phyloP scores from a whole-genome alignment of 306 rosid species.

The Psophocarpus tetragonolobus region DNA sequence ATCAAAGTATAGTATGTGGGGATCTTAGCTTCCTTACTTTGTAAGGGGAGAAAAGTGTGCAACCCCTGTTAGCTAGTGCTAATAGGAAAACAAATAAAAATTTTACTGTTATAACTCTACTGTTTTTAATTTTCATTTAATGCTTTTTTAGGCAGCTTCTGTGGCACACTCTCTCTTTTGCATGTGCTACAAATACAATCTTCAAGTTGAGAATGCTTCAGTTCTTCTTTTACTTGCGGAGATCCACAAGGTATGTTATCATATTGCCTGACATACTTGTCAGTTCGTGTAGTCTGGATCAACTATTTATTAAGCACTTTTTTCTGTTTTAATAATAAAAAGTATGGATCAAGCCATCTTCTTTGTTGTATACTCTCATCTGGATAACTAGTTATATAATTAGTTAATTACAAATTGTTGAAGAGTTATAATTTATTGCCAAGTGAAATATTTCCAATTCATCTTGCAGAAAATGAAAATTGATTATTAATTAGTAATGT shows the following conservation, averaged over 20 bases:
- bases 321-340: not conserved
- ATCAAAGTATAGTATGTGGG: not conserved
- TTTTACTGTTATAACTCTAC: not conserved
- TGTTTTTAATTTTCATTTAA: constrained; percentile 24
- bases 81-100: not conserved
- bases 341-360: not conserved
- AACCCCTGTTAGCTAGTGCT: not conserved
- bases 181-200: constrained; percentile 90
- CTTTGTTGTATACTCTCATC: not conserved
- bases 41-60: not conserved
- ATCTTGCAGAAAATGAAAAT: not conserved
- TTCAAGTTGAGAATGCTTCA: constrained; percentile 91
- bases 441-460: constrained; percentile 3
- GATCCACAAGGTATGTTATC: constrained; percentile 78
- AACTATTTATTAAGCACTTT: constrained; percentile 19
- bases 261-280: constrained; percentile 9
- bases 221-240: constrained; percentile 97
- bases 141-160: constrained; percentile 70
- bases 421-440: not conserved
- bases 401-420: not conserved
- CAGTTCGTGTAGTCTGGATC: constrained; percentile 14
- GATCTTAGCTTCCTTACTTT: constrained; percentile 12
- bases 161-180: constrained; percentile 97
- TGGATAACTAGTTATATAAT: not conserved
- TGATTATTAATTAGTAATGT: not conserved